Conservation (phyloP, 805 yeast genomes). For the Candida palmyrensis region DNA sequence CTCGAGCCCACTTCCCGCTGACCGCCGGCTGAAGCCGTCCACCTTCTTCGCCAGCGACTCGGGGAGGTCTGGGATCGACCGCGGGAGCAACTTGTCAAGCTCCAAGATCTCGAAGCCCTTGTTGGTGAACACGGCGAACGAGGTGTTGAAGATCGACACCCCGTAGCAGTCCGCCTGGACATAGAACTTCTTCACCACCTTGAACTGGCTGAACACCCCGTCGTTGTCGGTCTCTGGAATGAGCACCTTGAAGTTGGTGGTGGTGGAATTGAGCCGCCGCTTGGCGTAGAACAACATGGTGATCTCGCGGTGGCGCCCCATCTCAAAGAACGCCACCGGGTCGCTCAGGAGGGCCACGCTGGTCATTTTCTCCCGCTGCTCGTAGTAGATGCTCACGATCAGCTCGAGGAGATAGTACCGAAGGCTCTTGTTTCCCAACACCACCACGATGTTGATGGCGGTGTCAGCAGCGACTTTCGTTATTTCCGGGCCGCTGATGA, state of each 20-base stretch:
- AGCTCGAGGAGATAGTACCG: conserved; percentile 61
- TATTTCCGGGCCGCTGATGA: conserved; percentile 48
- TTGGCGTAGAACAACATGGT: conserved; percentile 54
- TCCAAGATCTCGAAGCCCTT: conserved; percentile 65
- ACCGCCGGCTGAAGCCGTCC: conserved; percentile 26
- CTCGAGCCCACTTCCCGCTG: conserved; percentile 22
- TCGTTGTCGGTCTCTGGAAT: conserved; percentile 54
- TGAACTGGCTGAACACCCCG: conserved; percentile 36
- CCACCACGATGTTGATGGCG: conserved; percentile 48
- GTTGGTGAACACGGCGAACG: conserved; percentile 61
- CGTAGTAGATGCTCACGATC: conserved; percentile 54
- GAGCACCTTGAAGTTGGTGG: conserved; percentile 52
- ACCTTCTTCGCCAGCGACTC: conserved; percentile 11
- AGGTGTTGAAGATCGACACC: conserved; percentile 57
- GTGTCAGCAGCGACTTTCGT: conserved; percentile 58
- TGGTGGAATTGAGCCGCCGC: conserved; percentile 41
- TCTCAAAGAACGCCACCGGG: conserved; percentile 50
- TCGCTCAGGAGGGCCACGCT: conserved; percentile 48
- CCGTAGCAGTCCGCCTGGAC: conserved; percentile 55
- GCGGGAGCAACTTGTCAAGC: conserved; percentile 51
- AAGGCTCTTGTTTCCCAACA: conserved; percentile 55
- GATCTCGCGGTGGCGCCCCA: conserved; percentile 65
- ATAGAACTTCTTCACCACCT: conserved; percentile 40
- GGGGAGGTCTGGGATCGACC: conserved; percentile 54
- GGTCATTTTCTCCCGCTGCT: conserved; percentile 31